Evolutionary conservation across 805 yeast genomes (phyloP).

Genomic region (Yarrowia hollandica): DNA sequence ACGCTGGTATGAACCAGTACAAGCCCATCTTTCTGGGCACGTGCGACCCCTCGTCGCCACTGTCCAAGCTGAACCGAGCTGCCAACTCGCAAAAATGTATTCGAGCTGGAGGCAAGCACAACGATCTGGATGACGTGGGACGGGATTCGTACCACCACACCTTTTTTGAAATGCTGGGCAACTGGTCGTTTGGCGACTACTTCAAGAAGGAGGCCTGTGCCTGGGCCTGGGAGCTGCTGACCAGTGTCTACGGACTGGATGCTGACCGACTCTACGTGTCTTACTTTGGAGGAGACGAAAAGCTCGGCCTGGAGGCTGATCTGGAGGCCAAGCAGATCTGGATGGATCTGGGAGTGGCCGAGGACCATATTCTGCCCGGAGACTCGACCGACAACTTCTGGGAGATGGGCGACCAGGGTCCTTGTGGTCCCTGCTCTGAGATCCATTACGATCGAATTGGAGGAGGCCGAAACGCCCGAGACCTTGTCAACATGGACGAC

Average conservation of each 20-base stretch:
- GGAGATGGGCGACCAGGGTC: slow-evolving; percentile 99
- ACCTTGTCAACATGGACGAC: slow-evolving; percentile 91
- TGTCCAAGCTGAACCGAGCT: slow-evolving; percentile 81
- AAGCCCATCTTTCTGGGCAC: slow-evolving; percentile 97
- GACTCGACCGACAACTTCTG: slow-evolving; percentile 90
- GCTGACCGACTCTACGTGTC: slow-evolving; percentile 86
- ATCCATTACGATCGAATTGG: slow-evolving; percentile 98
- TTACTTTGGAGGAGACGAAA: slow-evolving; percentile 90
- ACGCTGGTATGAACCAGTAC: slow-evolving; percentile 99
- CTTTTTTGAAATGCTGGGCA: slow-evolving; percentile 98
- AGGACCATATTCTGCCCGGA: slow-evolving; percentile 92
- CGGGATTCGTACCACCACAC: slow-evolving; percentile 98
- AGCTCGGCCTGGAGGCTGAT: slow-evolving; percentile 85
- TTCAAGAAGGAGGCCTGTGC: slow-evolving; percentile 91
- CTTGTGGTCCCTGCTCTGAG: slow-evolving; percentile 99
- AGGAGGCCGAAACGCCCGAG: slow-evolving; percentile 85
- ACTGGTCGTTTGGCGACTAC: slow-evolving; percentile 99
- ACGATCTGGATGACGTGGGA: slow-evolving; percentile 96
- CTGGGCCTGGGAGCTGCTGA: slow-evolving; percentile 89
- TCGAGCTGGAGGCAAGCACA: slow-evolving; percentile 99
- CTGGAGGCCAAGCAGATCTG: slow-evolving; percentile 87
- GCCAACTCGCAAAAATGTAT: slow-evolving; percentile 97
- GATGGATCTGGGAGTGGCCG: slow-evolving; percentile 84
- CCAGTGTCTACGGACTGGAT: slow-evolving; percentile 77
- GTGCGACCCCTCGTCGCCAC: slow-evolving; percentile 90